Conservation (phyloP, 768 basidiomycete genomes). For the Ramaria sp. region DNA sequence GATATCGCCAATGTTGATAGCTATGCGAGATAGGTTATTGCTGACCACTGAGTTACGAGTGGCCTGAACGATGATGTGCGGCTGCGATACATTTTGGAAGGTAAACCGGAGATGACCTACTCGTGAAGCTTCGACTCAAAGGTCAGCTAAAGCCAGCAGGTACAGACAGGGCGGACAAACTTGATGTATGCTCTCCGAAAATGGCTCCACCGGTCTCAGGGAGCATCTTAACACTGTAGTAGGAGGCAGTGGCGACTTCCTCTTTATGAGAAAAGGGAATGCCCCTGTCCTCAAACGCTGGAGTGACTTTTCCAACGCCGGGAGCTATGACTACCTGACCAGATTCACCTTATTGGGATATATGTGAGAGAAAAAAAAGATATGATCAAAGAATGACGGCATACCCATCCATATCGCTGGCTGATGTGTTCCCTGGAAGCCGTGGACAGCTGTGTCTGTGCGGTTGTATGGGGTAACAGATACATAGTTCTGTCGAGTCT, state of each 20-base stretch:
- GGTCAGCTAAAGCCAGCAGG: background rate
- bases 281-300: slow-evolving; percentile 49
- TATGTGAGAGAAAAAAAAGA: background rate
- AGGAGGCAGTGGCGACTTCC: slow-evolving; percentile 43
- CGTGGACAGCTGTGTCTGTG: slow-evolving; percentile 49
- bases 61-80: slow-evolving; percentile 59
- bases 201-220: slow-evolving; percentile 42
- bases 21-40: slow-evolving; percentile 31
- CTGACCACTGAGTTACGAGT: slow-evolving; percentile 53
- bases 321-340: slow-evolving; percentile 53
- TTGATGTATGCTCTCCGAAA: slow-evolving; percentile 48
- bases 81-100: slow-evolving; percentile 34
- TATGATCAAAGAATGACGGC: background rate
- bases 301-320: slow-evolving; percentile 38
- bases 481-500: slow-evolving; percentile 68
- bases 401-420: slow-evolving; percentile 80
- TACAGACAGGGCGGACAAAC: slow-evolving; percentile 27
- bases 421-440: slow-evolving; percentile 73
- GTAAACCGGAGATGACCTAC: slow-evolving; percentile 68
- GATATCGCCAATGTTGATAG: slow-evolving; percentile 44
- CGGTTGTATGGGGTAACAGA: slow-evolving; percentile 64
- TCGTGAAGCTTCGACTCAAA: slow-evolving; percentile 43
- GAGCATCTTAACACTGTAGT: slow-evolving; percentile 50
- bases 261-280: slow-evolving; percentile 38
- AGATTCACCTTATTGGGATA: slow-evolving; percentile 35